Base-by-base conservation (phyloP, 2,329 filamentous ascomycete species). In the Colletotrichum brevisporum region DNA sequence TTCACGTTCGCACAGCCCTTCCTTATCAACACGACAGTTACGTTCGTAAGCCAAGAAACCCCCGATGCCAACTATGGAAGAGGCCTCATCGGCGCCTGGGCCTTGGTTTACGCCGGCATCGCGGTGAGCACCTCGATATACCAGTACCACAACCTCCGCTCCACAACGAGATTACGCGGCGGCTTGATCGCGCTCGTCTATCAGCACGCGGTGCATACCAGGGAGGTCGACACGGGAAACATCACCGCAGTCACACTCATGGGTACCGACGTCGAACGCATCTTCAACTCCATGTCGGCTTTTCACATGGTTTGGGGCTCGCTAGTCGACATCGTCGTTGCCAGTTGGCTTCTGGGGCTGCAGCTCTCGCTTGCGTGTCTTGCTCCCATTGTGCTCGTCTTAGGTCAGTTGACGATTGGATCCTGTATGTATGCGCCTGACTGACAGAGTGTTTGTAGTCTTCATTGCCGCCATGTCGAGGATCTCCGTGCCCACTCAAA, bases 241-340 rank as follows among this genome's bases (percentile, higher is more conserved):
- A 74, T 75, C 13, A 73, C 74, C 1, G 78, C 76, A 6, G 60
- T 80, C 8, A 73, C 78, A 0, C 63, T 80, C 0, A 79, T 80
- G 77, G 76, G 78, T 6, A 77, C 78, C 1, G 78, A 80, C 53
- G 70, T 79, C 1, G 77, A 78, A 45, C 76, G 77, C 2, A 77
- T 80, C 26, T 64, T 70, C n/a, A 53, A 54, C 1, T 71, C 66
- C 3, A 69, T 78, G 47, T 45, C 63, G 10, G 21, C 63, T 0
- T 58, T 79, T 10, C 77, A 79, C 21, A 73, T 77, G 27, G 31
- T 76, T 0, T 80, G 78, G 78, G 77, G 70, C 0, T 71, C 72
- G 4, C 21, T 76, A 6, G 15, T 76, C 2, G 75, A 79, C 6
- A 73, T 77, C 31, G 71, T 45, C 1, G 63, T 80, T 10, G 78